Conservation (phyloP, 108 stramenopile genomes). For the Pseudonitzschia pungens region DNA sequence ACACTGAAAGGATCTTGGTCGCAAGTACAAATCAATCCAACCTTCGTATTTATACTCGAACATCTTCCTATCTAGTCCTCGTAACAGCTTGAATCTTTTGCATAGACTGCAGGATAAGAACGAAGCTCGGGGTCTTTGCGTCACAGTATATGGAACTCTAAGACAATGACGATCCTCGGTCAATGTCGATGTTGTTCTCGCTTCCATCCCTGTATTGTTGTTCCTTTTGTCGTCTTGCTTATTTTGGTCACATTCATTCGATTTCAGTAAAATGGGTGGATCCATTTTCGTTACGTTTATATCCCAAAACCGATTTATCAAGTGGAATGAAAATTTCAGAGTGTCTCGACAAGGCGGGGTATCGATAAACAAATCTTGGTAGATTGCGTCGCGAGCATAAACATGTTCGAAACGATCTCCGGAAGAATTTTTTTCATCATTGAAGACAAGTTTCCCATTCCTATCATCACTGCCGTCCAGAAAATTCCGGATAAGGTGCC, state of each 20-base stretch:
- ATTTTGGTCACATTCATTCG: neutral
- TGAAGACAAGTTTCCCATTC: neutral
- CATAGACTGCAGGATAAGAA: neutral
- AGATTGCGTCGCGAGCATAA: constrained; percentile 12
- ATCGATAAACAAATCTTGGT: constrained; percentile 16
- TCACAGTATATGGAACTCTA: constrained; percentile 2
- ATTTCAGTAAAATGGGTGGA: neutral
- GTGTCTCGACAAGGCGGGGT: constrained; percentile 6
- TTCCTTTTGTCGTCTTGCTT: neutral
- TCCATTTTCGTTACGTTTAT: constrained; percentile 1
- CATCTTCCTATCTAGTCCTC: neutral
- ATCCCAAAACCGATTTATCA: constrained; percentile 6
- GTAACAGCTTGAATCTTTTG: neutral
- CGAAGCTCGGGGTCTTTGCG: neutral
- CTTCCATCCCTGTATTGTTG: neutral
- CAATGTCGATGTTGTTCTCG: neutral
- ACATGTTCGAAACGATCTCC: constrained; percentile 1
- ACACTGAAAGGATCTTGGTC: neutral
- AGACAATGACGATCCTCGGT: neutral
- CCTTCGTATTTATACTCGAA: constrained; percentile 12
- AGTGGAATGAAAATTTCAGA: neutral
- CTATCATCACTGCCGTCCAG: neutral
- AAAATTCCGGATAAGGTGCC: neutral
- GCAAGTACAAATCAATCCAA: constrained; percentile 14
- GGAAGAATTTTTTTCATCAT: neutral